Base-by-base conservation (phyloP, 257 asterid species). In the Solanum corneliomulleri region DNA sequence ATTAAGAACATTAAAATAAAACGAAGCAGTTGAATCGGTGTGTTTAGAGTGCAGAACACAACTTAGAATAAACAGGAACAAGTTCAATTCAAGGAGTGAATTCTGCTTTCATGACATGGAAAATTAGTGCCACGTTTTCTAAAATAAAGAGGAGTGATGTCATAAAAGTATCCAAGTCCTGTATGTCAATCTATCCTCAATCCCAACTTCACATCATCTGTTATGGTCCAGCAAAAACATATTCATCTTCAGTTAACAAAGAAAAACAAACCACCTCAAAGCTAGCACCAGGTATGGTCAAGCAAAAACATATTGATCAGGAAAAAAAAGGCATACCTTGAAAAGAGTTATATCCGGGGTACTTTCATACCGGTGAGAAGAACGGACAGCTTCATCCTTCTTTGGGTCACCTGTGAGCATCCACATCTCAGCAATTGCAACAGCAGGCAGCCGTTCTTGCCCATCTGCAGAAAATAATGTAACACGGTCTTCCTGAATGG, bases 301-400 rank as follows among this genome's bases (percentile, higher is more conserved):
- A 74, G 62, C 31, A 25, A 41, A 64, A 82, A 87, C 56, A 31
- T 66, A 45, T 9, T 52, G 84, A 56, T 78, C 23, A 76, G 60
- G 68, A 72, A 86, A 81, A 37, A 87, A n/a, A 64, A 85, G 88
- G 85, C 71, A 91, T 93, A 97, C 99, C 99, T 94, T 95, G 93
- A 95, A 97, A 81, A 97, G 94, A 90, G 90, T 93, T 84, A 94
- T 94, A 92, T 97, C 99, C 27, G 99, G 99, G 75, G 98, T 93
- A 91, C 98, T 95, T 92, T 97, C 98, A 89, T 92, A 97, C 84
- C 93, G 95, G 91, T 95, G 98, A 91, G 98, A 92, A 89, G 96
- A 93, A 81, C 99, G 98, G 86, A 97, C 94, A 90, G 92, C 95
- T 89, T 92, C 98, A 91, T 97, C 99, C 96, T 97, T 97, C 85